Evolutionary conservation across 176 grass and related monocot species (phyloP), one percentile per base, ranked within the genome.

Genomic region (Rhynchospora tenuis): DNA sequence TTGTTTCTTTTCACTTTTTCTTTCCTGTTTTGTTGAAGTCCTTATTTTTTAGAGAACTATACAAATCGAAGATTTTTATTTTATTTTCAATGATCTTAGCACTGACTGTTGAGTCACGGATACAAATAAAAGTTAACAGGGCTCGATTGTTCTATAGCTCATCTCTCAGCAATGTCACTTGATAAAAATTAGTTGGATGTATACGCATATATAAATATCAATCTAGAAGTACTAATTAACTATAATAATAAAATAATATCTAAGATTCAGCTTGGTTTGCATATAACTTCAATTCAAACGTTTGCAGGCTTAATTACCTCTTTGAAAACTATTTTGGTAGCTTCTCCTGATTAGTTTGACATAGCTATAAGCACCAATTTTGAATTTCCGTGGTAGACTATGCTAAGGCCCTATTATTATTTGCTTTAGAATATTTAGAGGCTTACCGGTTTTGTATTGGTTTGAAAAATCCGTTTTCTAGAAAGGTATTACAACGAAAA

Each of bases 241-340:
- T 11, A 73, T 73, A 13, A 73, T 73, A 13, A 51, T n/a, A 57
- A 79, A 59, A 38, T 59, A 42, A 79, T 42, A 79, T 51, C 6
- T 29, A 42, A 20, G 16, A 59, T 31, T 57, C 28, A 13, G 59
- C 24, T 79, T 59, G 29, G 7, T 79, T 79, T 19, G 4, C 48
- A 57, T 59, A 14, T 17, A 29, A 1, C 24, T 79, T 59, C 13
- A 79, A 74, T 79, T 59, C 13, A 79, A 74, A 54, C 54, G 20
- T 38, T 78, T 54, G 47, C n/a, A 9, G 20, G 47, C 46, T 79
- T 31, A 16, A 46, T 74, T 59, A 38, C 59, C 47, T 78, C 75
- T 79, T 79, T 38, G 27, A 79, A 79, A 79, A 23, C 22, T 51
- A 83, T 26, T 66, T 70, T 19, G 45, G 81, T 70, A n/a, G 48